phyloP scores from a whole-genome alignment of 495 filamentous ascomycete species.

The Margaritispora aquatica region DNA sequence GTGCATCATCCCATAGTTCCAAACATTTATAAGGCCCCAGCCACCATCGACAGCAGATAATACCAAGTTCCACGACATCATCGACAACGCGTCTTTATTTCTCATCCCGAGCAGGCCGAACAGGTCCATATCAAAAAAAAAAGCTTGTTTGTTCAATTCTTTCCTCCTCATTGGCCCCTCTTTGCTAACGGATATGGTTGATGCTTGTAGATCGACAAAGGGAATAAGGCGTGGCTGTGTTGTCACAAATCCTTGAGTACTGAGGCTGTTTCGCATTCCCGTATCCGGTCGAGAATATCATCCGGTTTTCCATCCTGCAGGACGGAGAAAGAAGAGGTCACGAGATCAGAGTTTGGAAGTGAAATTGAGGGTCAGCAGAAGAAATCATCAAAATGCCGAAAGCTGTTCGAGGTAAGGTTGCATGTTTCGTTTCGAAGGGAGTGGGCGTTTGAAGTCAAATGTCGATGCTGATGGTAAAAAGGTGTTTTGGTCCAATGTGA shows the following conservation, averaged over 20 bases:
- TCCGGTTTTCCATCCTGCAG: background rate
- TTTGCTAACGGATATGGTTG: too few relatives aligned
- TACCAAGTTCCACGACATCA: background rate
- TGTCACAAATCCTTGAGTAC: too few relatives aligned
- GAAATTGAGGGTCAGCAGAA: background rate
- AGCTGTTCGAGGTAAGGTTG: slow-evolving; percentile 17
- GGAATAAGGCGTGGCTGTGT: background rate
- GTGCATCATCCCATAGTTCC: background rate
- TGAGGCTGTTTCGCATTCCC: background rate
- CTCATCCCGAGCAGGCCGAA: background rate
- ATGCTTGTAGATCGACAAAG: background rate
- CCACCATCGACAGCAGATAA: background rate
- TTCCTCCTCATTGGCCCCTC: background rate
- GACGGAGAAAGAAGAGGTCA: background rate
- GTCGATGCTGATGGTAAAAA: background rate
- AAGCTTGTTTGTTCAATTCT: background rate
- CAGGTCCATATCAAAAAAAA: background rate
- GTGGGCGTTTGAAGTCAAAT: background rate
- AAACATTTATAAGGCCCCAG: background rate
- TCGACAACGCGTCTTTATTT: background rate
- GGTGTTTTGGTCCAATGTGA: slow-evolving; percentile 72
- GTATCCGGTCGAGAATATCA: too few relatives aligned
- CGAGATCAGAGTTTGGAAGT: background rate
- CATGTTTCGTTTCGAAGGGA: background rate
- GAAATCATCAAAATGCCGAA: slow-evolving; percentile 11